Conservation (phyloP, 2,329 filamentous ascomycete species). For the Cladosporium sp. region DNA sequence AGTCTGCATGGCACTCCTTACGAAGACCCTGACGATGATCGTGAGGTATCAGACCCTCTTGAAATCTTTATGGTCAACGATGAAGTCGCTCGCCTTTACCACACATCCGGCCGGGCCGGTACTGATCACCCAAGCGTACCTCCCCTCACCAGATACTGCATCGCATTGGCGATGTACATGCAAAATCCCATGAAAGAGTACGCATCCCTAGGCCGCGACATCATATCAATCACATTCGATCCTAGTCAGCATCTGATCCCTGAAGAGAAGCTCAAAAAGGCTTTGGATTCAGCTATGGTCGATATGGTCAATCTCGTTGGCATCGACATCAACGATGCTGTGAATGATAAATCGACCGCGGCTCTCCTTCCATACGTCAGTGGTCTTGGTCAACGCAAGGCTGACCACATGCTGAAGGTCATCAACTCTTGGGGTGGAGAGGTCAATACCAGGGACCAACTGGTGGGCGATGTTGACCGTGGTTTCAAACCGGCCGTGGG, state of each 20-base stretch:
- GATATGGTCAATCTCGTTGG: constrained; percentile 98
- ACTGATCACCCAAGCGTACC: constrained; percentile 77
- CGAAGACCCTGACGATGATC: constrained; percentile 69
- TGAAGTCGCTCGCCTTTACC: constrained; percentile 93
- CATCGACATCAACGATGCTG: constrained; percentile 90
- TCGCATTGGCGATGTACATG: constrained; percentile 83
- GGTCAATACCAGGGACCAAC: constrained; percentile 77
- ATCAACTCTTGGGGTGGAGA: constrained; percentile 88
- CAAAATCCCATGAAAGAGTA: constrained; percentile 97
- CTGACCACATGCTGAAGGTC: constrained; percentile 77
- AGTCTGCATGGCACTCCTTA: constrained; percentile 76
- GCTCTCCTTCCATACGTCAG: constrained; percentile 88
- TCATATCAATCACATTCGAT: constrained; percentile 82
- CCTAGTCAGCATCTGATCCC: constrained; percentile 84
- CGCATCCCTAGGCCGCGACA: constrained; percentile 82
- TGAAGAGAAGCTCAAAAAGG: constrained; percentile 78
- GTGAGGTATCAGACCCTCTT: constrained; percentile 71
- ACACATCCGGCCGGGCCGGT: constrained; percentile 76
- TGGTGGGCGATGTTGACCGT: constrained; percentile 79
- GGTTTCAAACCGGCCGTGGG: constrained; percentile 64
- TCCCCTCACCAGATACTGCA: constrained; percentile 80
- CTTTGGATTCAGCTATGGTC: constrained; percentile 93
- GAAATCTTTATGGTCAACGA: constrained; percentile 93
- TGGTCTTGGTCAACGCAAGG: constrained; percentile 88
- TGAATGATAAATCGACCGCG: constrained; percentile 74